These are phyloP conservation scores for Pisolithus albus DNA, from an alignment of 768 basidiomycete genomes.

Conservation along the genomic window DNA sequence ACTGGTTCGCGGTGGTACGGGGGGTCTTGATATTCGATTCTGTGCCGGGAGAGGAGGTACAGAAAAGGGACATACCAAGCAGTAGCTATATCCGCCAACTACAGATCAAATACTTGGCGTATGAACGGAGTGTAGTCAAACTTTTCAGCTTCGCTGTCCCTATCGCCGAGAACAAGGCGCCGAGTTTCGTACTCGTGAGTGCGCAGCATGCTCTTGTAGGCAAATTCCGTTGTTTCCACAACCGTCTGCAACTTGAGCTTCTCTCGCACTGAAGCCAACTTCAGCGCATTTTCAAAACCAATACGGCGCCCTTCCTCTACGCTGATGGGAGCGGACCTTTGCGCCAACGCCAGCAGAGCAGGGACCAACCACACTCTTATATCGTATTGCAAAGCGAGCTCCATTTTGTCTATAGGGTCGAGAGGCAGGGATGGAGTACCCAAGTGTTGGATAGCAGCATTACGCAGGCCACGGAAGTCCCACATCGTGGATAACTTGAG, in stretches of 20 bases:
- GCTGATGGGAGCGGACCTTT: background rate
- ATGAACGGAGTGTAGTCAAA: no score
- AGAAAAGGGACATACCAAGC: no score
- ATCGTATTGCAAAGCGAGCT: background rate
- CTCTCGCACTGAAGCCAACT: background rate
- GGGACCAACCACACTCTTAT: background rate
- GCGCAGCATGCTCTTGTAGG: no score
- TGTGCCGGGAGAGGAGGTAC: no score
- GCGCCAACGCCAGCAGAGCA: background rate
- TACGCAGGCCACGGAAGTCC: background rate
- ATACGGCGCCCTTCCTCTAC: background rate
- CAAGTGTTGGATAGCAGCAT: background rate
- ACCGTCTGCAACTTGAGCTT: background rate
- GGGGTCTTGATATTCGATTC: no score
- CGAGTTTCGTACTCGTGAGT: background rate
- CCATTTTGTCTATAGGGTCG: background rate
- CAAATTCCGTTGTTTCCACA: background rate
- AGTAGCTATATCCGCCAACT: no score
- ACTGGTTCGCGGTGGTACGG: no score
- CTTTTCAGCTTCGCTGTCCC: background rate
- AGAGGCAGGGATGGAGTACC: background rate
- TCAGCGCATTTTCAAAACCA: background rate
- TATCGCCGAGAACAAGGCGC: background rate
- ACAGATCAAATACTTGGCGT: no score
- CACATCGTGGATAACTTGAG: background rate